Conservation (phyloP, 331 rosid genomes). For the Stylosanthes scabra region DNA sequence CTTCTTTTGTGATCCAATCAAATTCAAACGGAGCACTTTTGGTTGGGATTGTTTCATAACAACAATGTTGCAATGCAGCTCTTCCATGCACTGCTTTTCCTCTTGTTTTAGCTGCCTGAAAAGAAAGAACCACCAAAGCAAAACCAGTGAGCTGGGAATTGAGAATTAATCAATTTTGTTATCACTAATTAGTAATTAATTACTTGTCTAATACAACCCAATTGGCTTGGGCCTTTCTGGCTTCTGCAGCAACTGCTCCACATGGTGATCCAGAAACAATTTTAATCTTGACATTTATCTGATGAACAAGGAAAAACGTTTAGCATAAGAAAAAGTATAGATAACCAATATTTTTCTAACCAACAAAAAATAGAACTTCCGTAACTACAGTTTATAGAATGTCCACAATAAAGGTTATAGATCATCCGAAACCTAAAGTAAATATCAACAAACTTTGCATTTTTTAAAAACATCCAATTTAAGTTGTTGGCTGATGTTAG, state of each 20-base stretch:
- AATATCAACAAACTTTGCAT: no score
- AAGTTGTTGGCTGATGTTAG: no score
- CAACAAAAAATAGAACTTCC: no score
- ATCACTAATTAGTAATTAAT: constrained; percentile 30
- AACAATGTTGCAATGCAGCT: constrained; percentile 94
- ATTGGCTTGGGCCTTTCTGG: constrained; percentile 79
- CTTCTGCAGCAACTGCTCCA: constrained; percentile 91
- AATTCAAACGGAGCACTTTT: constrained; percentile 90
- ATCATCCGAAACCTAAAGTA: no score
- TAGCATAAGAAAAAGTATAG: no score
- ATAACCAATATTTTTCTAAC: no score
- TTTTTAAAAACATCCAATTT: no score
- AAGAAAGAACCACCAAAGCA: constrained; percentile 20
- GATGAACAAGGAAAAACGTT: constrained; percentile 24
- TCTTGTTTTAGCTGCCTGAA: constrained; percentile 90
- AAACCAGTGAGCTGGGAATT: not conserved
- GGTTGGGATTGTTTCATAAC: constrained; percentile 94
- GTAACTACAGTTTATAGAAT: no score
- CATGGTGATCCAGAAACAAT: constrained; percentile 89
- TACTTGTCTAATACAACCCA: constrained; percentile 99
- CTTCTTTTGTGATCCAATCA: constrained; percentile 74
- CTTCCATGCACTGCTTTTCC: constrained; percentile 94
- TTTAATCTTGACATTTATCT: constrained; percentile 93
- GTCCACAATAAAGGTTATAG: no score
- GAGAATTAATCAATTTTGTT: constrained; percentile 2